These are phyloP conservation scores for Taxawa tesnikishii DNA, from an alignment of 2,329 filamentous ascomycete species.

Conservation along the genomic window DNA sequence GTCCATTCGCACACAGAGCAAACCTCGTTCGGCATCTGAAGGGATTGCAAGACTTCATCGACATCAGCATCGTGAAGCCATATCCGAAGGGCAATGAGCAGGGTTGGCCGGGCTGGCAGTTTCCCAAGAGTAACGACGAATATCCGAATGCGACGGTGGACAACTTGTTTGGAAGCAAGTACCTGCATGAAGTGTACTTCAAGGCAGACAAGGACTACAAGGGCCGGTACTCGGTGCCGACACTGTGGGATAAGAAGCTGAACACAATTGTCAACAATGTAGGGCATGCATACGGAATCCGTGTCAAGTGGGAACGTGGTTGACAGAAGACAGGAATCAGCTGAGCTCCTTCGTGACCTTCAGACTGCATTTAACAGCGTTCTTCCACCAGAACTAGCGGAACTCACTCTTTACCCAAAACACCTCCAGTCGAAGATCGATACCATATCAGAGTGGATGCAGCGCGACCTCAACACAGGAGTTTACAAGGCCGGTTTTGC, in stretches of 20 bases:
- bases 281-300: slow-evolving; percentile 1
- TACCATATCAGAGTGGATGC: slow-evolving; percentile 39
- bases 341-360: slow-evolving; percentile 46
- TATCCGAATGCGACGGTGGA: slow-evolving; percentile 51
- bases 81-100: slow-evolving; percentile 54
- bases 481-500: slow-evolving; percentile 52
- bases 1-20: slow-evolving; percentile 50
- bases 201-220: slow-evolving; percentile 47
- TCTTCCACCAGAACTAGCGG: slow-evolving; percentile 27
- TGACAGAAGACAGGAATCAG: slow-evolving; percentile 32
- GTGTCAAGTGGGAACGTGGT: not conserved
- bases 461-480: slow-evolving; percentile 43
- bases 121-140: slow-evolving; percentile 37
- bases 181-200: slow-evolving; percentile 51
- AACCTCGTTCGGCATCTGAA: slow-evolving; percentile 48
- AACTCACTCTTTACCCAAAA: slow-evolving; percentile 41
- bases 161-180: slow-evolving; percentile 43
- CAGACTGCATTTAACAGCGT: slow-evolving; percentile 43
- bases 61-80: slow-evolving; percentile 47
- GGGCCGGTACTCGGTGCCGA: slow-evolving; percentile 47
- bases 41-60: slow-evolving; percentile 41
- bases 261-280: slow-evolving; percentile 46
- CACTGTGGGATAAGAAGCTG: slow-evolving; percentile 50
- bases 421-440: slow-evolving; percentile 39
- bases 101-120: slow-evolving; percentile 53